Percentiles rank a stretch among this genome's conserved stretches.
Conservation (phyloP, 805 yeast species). For the Ogataea methanolica region DNA sequence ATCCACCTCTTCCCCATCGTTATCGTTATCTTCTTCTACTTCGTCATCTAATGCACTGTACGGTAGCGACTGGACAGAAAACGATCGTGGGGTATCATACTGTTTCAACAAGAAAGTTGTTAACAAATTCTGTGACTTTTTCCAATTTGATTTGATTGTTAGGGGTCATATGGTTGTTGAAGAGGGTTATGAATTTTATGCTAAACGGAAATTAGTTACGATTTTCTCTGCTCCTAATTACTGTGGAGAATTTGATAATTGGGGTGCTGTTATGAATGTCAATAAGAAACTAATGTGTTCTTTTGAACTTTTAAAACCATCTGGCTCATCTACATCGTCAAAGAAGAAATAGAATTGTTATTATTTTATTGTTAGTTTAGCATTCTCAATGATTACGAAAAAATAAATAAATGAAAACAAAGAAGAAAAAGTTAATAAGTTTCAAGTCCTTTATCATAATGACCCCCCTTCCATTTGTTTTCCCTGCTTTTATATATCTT, state of each 20-base stretch:
- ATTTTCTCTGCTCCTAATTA: constrained; percentile 82
- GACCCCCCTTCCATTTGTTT: too few relatives aligned
- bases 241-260: constrained; percentile 75
- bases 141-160: constrained; percentile 71
- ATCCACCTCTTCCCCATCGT: constrained; percentile 1
- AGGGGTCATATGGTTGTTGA: constrained; percentile 90
- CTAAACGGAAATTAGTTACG: constrained; percentile 68
- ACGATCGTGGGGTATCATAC: constrained; percentile 80
- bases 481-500: too few relatives aligned
- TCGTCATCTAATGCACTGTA: not conserved
- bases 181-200: constrained; percentile 82
- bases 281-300: constrained; percentile 65
- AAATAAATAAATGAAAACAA: too few relatives aligned
- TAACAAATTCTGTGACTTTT: constrained; percentile 59
- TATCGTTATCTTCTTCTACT: not conserved
- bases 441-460: too few relatives aligned
- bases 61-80: constrained; percentile 64
- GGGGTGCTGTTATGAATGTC: constrained; percentile 78
- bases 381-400: not conserved
- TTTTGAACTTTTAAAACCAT: constrained; percentile 64
- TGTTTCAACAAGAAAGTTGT: constrained; percentile 72
- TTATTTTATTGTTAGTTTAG: not conserved
- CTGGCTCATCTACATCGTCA: constrained; percentile 1
- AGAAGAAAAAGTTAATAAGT: too few relatives aligned
- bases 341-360: constrained; percentile 8